phyloP scores from a whole-genome alignment of 139 green algal genomes.

The Chlorella vulgaris region DNA sequence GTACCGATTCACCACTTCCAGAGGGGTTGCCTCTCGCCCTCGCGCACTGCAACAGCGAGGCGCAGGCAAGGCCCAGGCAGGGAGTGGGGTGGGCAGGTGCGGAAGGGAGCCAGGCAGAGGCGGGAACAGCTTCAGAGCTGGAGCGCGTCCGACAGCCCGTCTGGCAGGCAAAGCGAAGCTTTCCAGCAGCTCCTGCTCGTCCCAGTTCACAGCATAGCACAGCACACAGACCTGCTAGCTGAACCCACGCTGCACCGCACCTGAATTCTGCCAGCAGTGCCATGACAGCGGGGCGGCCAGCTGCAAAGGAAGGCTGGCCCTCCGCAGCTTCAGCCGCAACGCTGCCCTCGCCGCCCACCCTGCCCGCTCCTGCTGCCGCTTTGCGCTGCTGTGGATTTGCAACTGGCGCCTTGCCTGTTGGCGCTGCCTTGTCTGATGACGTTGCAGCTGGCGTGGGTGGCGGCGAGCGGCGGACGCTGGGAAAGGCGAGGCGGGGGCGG shows the following conservation, averaged over 20 bases:
- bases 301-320: not conserved
- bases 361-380: too few relatives aligned
- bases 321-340: not conserved
- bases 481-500: conserved; percentile 26
- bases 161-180: too few relatives aligned
- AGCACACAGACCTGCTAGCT: not conserved
- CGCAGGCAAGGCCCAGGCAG: not conserved
- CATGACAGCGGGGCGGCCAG: not conserved
- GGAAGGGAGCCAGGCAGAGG: not conserved
- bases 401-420: too few relatives aligned
- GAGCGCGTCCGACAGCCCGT: too few relatives aligned
- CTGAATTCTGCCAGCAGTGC: conserved; percentile 15
- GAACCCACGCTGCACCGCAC: not conserved
- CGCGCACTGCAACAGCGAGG: too few relatives aligned
- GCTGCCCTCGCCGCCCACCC: not conserved
- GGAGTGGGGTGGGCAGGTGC: not conserved
- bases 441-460: too few relatives aligned
- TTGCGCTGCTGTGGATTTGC: too few relatives aligned
- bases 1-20: conserved; percentile 70
- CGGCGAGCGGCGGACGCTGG: not conserved
- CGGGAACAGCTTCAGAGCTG: too few relatives aligned
- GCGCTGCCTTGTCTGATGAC: too few relatives aligned
- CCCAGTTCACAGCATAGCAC: too few relatives aligned
- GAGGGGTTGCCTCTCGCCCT: conserved; percentile 53
- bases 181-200: too few relatives aligned